phyloP scores from a whole-genome alignment of 805 yeast genomes.

The Spathaspora gorwiae region DNA sequence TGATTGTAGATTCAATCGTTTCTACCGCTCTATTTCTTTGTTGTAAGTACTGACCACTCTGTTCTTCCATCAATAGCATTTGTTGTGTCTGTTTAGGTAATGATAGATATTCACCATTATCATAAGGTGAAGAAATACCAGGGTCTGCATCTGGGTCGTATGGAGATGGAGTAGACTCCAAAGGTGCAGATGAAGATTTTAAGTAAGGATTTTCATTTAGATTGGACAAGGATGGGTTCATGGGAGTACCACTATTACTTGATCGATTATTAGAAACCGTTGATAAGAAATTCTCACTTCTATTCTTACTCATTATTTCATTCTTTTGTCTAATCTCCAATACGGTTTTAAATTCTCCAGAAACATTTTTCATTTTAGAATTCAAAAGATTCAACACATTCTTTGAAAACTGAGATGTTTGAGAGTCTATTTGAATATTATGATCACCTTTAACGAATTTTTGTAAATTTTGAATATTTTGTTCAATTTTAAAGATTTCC shows the following conservation, averaged over 20 bases:
- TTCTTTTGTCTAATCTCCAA: constrained; percentile 80
- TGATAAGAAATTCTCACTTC: constrained; percentile 81
- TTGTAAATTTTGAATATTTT: constrained; percentile 60
- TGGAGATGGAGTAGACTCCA: constrained; percentile 10
- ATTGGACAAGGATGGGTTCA: constrained; percentile 7
- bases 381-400: constrained; percentile 85
- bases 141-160: constrained; percentile 26
- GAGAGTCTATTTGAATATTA: constrained; percentile 47
- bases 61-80: constrained; percentile 75
- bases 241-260: constrained; percentile 25
- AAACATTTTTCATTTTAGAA: constrained; percentile 85
- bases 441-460: constrained; percentile 43
- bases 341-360: constrained; percentile 89
- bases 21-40: constrained; percentile 89
- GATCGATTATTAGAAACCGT: constrained; percentile 28
- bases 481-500: constrained; percentile 78
- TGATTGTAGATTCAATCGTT: constrained; percentile 93
- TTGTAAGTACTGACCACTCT: constrained; percentile 65
- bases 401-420: constrained; percentile 67
- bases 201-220: constrained; percentile 36
- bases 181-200: constrained; percentile 6
- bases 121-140: constrained; percentile 23
- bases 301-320: constrained; percentile 71
- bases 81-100: constrained; percentile 82
- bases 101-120: constrained; percentile 49